Evolutionary conservation across 345 rosid genomes (phyloP).

Genomic region (Populus nigra): DNA sequence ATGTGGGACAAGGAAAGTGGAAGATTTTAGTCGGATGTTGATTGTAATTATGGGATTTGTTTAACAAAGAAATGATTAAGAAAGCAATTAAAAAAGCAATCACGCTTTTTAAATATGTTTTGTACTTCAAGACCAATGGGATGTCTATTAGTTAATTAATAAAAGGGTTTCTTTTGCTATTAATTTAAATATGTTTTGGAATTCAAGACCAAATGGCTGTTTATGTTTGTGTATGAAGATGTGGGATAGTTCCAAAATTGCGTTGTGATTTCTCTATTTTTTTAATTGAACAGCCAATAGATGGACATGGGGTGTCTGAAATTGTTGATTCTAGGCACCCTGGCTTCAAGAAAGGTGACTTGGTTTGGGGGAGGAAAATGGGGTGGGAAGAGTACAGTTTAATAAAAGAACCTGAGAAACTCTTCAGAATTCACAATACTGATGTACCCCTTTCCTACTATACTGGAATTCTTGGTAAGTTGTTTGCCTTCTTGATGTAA

Average conservation of each 20-base stretch:
- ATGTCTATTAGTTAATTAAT: too few species aligned
- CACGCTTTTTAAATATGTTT: too few species aligned
- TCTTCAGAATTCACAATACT: conserved; percentile 25
- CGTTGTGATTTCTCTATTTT: neutral
- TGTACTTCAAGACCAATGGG: too few species aligned
- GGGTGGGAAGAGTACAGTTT: conserved; percentile 38
- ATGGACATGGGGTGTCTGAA: conserved; percentile 24
- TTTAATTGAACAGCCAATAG: conserved; percentile 15
- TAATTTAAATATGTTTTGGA: neutral
- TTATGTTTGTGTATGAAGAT: neutral
- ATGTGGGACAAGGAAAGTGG: too few species aligned
- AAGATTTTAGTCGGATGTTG: too few species aligned
- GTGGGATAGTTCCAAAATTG: too few species aligned
- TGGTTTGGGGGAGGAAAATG: conserved; percentile 27
- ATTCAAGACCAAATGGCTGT: too few species aligned
- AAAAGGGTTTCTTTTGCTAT: too few species aligned
- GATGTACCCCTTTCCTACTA: conserved; percentile 32
- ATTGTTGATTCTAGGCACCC: conserved; percentile 26
- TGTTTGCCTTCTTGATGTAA: neutral
- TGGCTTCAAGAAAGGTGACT: conserved; percentile 26
- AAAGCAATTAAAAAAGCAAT: too few species aligned
- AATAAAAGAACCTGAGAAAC: neutral
- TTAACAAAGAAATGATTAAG: too few species aligned
- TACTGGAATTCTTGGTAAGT: conserved; percentile 26
- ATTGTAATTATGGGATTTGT: too few species aligned